Evolutionary conservation across 2,329 filamentous ascomycete species (phyloP), one percentile per base, ranked within the genome.

Genomic region (Calonectria pseudoturangicola): DNA sequence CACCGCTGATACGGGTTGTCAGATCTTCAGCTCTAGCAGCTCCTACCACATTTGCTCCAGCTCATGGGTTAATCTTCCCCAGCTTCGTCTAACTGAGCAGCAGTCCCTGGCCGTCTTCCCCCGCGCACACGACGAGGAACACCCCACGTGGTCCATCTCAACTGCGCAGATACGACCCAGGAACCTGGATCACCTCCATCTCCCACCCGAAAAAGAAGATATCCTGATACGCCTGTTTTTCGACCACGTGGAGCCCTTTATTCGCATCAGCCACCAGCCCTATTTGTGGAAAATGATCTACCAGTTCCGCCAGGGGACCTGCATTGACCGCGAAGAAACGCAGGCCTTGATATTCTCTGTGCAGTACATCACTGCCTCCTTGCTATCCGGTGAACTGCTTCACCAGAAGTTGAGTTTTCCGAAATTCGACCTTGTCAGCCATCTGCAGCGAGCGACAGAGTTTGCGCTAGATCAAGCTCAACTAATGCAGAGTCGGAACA

Each of bases 261-360:
- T 60, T 15, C 54, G 54, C 15, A 60, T 60, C 33, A 60, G 54
- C 21, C 54, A 60, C 21, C 54, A 60, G 54, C 33, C 54, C 6
- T 36, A 60, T 21, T 13, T 60, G 54, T 60, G 54, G 54, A 60
- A 60, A 36, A 21, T 60, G 33, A 12, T 60, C 2, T 41, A 36
- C 33, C 33, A 60, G 21, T 60, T 60, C 18, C 54, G 33, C 54
- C 54, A 60, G 12, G 21, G 36, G n/a, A 41, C 54, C 25, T 60
- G 54, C 54, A 16, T 25, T 2, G 54, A 60, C 13, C 33, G 54
- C 21, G 33, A 25, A 9, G 54, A 60, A 41, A 21, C 27, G 3
- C 36, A 60, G 15, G 54, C 54, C 13, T 36, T 60, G 21, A 60
- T 60, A 27, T 60, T 60, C 25, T 41, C 54, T 15, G n/a, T 60